Percentiles rank a stretch among this genome's conserved stretches.
Conservation (phyloP, 2,329 filamentous ascomycete genomes). For the Alternaria rosae region DNA sequence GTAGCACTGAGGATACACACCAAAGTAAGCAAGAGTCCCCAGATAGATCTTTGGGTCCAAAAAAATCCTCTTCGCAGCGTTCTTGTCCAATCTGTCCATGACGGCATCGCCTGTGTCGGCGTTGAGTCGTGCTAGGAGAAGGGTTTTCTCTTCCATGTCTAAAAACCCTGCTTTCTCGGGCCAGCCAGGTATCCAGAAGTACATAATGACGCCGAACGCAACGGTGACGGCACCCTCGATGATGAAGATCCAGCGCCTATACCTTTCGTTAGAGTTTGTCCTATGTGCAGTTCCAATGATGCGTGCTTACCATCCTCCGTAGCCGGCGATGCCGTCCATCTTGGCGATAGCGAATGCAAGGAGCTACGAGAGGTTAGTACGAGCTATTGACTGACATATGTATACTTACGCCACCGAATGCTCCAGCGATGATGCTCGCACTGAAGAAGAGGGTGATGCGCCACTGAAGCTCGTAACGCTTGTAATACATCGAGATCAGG, state of each 20-base stretch:
- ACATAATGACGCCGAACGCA: constrained; percentile 54
- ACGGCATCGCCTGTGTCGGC: constrained; percentile 48
- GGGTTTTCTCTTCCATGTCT: constrained; percentile 34
- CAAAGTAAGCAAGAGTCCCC: constrained; percentile 32
- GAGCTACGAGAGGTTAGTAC: constrained; percentile 27
- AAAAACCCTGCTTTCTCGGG: constrained; percentile 47
- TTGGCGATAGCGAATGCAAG: constrained; percentile 63
- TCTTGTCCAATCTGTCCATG: constrained; percentile 62
- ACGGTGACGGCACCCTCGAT: constrained; percentile 44
- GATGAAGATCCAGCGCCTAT: constrained; percentile 43
- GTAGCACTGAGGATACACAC: not conserved
- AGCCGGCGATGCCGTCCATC: constrained; percentile 62
- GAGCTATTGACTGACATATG: not conserved
- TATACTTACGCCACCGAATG: constrained; percentile 48
- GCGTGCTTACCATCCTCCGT: constrained; percentile 34
- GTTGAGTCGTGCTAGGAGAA: constrained; percentile 39
- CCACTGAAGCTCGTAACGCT: constrained; percentile 54
- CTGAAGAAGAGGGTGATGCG: constrained; percentile 53
- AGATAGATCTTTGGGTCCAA: constrained; percentile 41
- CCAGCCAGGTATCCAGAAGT: constrained; percentile 62
- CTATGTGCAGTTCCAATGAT: no score
- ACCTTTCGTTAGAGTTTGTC: not conserved
- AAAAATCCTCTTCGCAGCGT: constrained; percentile 57
- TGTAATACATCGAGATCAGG: constrained; percentile 52
- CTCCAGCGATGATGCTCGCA: constrained; percentile 52